Conservation (phyloP, 495 filamentous ascomycete species). For the Penicillium tannophilum region DNA sequence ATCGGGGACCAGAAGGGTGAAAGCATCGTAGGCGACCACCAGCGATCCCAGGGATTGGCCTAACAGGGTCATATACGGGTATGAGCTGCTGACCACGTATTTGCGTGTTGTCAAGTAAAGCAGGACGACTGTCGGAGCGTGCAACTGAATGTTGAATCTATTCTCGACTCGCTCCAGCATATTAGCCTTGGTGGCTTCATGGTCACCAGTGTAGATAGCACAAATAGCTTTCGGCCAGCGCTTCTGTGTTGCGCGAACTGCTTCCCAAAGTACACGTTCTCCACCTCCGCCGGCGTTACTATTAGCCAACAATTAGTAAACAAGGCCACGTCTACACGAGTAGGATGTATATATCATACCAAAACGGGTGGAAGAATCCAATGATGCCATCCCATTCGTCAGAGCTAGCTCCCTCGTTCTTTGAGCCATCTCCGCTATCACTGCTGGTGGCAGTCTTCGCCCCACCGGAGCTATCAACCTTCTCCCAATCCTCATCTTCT, state of each 20-base stretch:
- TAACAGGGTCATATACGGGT: constrained; percentile 91
- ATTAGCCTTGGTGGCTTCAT: constrained; percentile 74
- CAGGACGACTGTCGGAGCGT: constrained; percentile 80
- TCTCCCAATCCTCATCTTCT: constrained; percentile 76
- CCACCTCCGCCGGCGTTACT: constrained; percentile 96
- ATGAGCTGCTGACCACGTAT: constrained; percentile 80
- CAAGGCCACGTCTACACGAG: constrained; percentile 2
- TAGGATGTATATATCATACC: constrained; percentile 46
- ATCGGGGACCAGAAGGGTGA: constrained; percentile 86
- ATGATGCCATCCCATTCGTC: constrained; percentile 78
- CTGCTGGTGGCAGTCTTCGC: constrained; percentile 52
- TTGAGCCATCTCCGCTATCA: constrained; percentile 30
- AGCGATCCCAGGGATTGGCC: constrained; percentile 89
- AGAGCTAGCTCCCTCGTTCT: constrained; percentile 5
- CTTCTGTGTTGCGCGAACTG: constrained; percentile 86
- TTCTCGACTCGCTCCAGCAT: constrained; percentile 81
- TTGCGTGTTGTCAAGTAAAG: constrained; percentile 86
- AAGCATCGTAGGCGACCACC: constrained; percentile 88
- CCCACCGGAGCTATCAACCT: constrained; percentile 60
- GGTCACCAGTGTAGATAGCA: constrained; percentile 92
- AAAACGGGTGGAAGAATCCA: constrained; percentile 97
- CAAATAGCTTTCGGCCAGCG: constrained; percentile 87
- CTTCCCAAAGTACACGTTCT: constrained; percentile 95
- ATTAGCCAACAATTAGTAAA: constrained; percentile 7
- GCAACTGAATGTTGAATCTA: constrained; percentile 90